Evolutionary conservation across 495 filamentous ascomycete species (phyloP), one percentile per base, ranked within the genome.

Genomic region (Ascobolus immersus): DNA sequence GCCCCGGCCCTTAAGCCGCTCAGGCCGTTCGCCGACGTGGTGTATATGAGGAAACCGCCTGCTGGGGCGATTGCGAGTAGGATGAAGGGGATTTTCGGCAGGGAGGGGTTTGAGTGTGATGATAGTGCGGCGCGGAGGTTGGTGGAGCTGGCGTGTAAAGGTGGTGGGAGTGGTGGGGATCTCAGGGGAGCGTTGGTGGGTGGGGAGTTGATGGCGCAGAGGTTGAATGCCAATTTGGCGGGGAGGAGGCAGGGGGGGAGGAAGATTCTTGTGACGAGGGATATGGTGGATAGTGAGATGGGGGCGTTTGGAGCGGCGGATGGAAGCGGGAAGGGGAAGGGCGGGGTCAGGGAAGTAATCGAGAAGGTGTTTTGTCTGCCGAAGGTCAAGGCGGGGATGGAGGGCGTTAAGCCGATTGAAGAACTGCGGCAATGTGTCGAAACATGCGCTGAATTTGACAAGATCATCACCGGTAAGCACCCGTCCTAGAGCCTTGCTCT

Each of bases 111-210:
- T 13, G 61, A 69, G 0, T 77, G 71, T 38, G 86, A 93, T 43
- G 69, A 67, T 37, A 84, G 91, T 44, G 89, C 75, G 2, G 77
- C 82, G 10, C 65, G 86, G 41, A 70, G 78, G 37, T 58, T 96
- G 8, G 93, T 89, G 43, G 86, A 94, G 61, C 71, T 50, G 18
- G 18, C n/a, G n/a, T 14, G 12, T 17, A 13, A 9, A 15, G 45
- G 38, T 5, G 35, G 37, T 42, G 52, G 19, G 48, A 39, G 38
- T 48, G 80, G 91, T 45, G 86, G 86, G 23, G 86, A 96, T 50
- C 72, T 96, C 21, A 67, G 86, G 41, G 77, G 80, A 15, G 65
- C 92, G 18, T 74, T 96, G 59, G 86, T 96, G 6, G 76, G 84
- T 5, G 78, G 77, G 18, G 82, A 96, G 60, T 93, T 82, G 79